Evolutionary conservation across 2,329 filamentous ascomycete species (phyloP), one percentile per base, ranked within the genome.

Genomic region (Phialophora chinensis): DNA sequence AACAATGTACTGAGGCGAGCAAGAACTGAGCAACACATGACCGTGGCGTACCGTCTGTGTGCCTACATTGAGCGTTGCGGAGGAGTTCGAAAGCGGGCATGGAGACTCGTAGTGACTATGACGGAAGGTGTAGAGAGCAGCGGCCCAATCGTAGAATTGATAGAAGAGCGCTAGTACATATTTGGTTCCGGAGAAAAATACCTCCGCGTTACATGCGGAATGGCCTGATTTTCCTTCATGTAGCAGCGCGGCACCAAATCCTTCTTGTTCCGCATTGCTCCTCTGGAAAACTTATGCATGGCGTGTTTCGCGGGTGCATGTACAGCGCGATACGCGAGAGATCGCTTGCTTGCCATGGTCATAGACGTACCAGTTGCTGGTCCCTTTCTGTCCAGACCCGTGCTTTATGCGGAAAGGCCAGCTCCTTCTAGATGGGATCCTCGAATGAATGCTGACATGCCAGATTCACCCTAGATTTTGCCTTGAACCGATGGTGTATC

Each of bases 81-180:
- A 65, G 50, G 63, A 60, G 12, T 27, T 59, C 63, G 29, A 61
- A 65, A 60, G 57, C 38, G 63, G 53, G 57, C 56, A 61, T 53
- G 57, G 63, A 65, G 50, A 61, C 8, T 33, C 33, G 52, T 17
- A 7, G 60, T 53, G 33, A 35, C 5, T 33, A 59, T 60, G 62
- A 64, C 62, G 44, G 35, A 29, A 50, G 31, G 14, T 20, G 42
- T 20, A 56, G 12, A 31, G 35, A 27, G 10, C 25, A 35, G n/a
- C 47, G 5, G n/a, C 56, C 47, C 62, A 65, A 38, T 65, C 47
- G 57, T 35, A 38, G 20, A n/a, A 44, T 42, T 55, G 20, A 25
- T 10, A 29, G 6, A 1, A 2, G 17, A 1, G 29, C 4, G 11
- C 53, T 57, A 53, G 61, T 8, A 20, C 54, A 3, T 11, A n/a